phyloP scores from a whole-genome alignment of 352 stramenopile species.

The Globisporangium apiculatum region DNA sequence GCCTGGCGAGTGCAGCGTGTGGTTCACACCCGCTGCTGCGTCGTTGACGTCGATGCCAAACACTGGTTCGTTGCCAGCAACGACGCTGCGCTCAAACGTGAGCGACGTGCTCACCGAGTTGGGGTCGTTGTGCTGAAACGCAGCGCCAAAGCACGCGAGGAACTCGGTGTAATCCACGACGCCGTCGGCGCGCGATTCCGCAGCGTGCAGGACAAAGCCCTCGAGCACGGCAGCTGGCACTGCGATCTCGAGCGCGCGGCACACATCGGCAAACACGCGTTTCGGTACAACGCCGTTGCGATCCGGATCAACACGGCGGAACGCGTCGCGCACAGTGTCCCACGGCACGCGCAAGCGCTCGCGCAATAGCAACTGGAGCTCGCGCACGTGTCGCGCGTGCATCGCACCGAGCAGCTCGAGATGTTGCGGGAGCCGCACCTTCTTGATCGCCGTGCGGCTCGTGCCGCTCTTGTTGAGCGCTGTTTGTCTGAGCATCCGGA shows the following conservation, averaged over 20 bases:
- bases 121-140: constrained; percentile 58
- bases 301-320: constrained; percentile 28
- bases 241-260: constrained; percentile 25
- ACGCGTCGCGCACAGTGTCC: constrained; percentile 43
- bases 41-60: constrained; percentile 14
- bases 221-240: constrained; percentile 27
- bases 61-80: constrained; percentile 12
- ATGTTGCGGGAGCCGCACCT: constrained; percentile 44
- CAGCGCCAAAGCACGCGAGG: constrained; percentile 46
- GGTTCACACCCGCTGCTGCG: constrained; percentile 14
- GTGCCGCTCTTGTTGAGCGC: constrained; percentile 30
- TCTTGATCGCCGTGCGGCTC: constrained; percentile 43
- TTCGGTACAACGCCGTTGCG: constrained; percentile 30
- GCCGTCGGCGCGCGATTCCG: constrained; percentile 11
- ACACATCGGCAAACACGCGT: constrained; percentile 32
- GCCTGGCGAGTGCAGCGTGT: constrained; percentile 46
- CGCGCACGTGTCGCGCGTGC: constrained; percentile 33
- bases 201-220: constrained; percentile 26
- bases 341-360: constrained; percentile 46
- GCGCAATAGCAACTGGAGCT: constrained; percentile 36
- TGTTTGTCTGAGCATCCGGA: constrained; percentile 34
- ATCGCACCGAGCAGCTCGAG: constrained; percentile 37
- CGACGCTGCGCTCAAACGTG: constrained; percentile 24
- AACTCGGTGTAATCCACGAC: constrained; percentile 63
- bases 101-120: constrained; percentile 64